phyloP scores from a whole-genome alignment of 2,329 filamentous ascomycete species.

The Ramularia collo-cygni region DNA sequence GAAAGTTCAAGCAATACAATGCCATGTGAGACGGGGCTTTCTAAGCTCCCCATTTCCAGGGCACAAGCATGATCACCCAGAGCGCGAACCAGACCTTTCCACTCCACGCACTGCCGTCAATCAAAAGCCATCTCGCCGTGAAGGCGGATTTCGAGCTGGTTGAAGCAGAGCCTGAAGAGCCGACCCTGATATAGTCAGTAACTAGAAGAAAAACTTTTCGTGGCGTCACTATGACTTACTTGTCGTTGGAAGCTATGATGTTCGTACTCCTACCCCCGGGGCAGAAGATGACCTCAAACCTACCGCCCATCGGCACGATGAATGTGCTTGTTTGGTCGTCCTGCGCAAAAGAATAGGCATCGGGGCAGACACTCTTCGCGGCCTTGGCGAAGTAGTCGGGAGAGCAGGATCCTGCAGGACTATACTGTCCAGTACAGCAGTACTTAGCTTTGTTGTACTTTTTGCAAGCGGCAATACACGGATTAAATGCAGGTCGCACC shows the following conservation, averaged over 20 bases:
- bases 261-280: slow-evolving; percentile 50
- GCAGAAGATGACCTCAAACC: slow-evolving; percentile 74
- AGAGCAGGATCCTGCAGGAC: slow-evolving; percentile 56
- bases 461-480: slow-evolving; percentile 70
- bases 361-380: slow-evolving; percentile 71
- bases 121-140: slow-evolving; percentile 12
- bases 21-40: no score
- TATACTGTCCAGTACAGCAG: slow-evolving; percentile 67
- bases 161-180: slow-evolving; percentile 9
- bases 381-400: slow-evolving; percentile 61
- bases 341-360: slow-evolving; percentile 72
- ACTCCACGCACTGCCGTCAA: slow-evolving; percentile 13
- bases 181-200: slow-evolving; percentile 1
- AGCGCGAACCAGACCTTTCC: slow-evolving; percentile 3
- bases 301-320: slow-evolving; percentile 57
- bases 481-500: slow-evolving; percentile 63
- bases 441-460: slow-evolving; percentile 60
- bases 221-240: slow-evolving; percentile 12
- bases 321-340: slow-evolving; percentile 53
- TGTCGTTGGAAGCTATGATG: slow-evolving; percentile 33
- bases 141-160: slow-evolving; percentile 11
- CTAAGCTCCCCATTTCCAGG: slow-evolving; percentile 1
- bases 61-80: slow-evolving; percentile 3
- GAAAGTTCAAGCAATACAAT: no score
- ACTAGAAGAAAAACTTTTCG: neutral